Percentiles rank a stretch among this genome's conserved stretches.
Evolutionary conservation across 371 early-diverging fungal species (phyloP).

Genomic region (Mortierella polycephala): DNA sequence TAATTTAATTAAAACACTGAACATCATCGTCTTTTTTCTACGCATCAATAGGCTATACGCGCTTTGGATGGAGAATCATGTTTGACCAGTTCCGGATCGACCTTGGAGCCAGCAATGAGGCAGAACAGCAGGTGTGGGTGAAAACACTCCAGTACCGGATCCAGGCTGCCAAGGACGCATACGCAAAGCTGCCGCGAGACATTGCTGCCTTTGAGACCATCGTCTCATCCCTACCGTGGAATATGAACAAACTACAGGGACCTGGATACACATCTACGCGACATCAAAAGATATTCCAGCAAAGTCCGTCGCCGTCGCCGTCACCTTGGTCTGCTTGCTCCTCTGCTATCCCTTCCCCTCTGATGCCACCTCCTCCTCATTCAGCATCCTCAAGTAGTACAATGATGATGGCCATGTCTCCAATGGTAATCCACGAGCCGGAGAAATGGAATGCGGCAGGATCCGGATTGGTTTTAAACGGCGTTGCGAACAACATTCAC

Average conservation of each 20-base stretch:
- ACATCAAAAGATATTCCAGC: slow-evolving; percentile 7
- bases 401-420: slow-evolving; percentile 44
- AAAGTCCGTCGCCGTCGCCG: slow-evolving; percentile 16
- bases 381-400: slow-evolving; percentile 14
- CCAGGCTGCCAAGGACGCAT: slow-evolving; percentile 27
- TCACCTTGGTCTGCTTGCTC: slow-evolving; percentile 45
- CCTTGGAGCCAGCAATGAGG: slow-evolving; percentile 28
- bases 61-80: slow-evolving; percentile 40
- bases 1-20: neutral
- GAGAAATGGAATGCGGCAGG: slow-evolving; percentile 30
- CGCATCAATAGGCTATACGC: slow-evolving; percentile 30
- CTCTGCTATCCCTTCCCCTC: slow-evolving; percentile 35
- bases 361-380: slow-evolving; percentile 30
- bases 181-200: slow-evolving; percentile 13
- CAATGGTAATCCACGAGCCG: slow-evolving; percentile 12
- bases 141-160: slow-evolving; percentile 31
- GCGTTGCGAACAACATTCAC: neutral
- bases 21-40: neutral
- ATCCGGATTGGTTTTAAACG: neutral
- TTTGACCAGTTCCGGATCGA: slow-evolving; percentile 46
- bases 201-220: slow-evolving; percentile 14
- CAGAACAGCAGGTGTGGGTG: slow-evolving; percentile 41
- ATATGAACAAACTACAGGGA: slow-evolving; percentile 3
- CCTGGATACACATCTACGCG: slow-evolving; percentile 1
- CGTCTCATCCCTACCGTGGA: slow-evolving; percentile 42